phyloP scores from a whole-genome alignment of 164 flowering plant species.

The Brasenia schreberi region DNA sequence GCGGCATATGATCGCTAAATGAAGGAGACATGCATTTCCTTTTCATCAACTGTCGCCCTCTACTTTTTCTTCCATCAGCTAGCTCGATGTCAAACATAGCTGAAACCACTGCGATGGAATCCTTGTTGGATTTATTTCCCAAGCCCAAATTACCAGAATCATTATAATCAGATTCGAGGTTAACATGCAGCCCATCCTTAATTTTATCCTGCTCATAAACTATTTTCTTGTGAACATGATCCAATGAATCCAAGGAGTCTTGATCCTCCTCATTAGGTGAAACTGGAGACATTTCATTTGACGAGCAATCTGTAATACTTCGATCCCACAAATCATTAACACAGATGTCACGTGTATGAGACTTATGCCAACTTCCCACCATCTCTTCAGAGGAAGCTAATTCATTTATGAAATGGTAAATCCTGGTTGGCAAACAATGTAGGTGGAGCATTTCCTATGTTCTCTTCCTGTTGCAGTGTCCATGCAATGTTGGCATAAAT shows the following conservation, averaged over 20 bases:
- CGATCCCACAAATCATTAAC: background rate
- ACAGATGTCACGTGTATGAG: background rate
- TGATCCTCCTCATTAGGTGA: background rate
- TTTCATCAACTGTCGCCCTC: constrained; percentile 14
- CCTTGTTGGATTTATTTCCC: background rate
- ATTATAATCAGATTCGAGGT: constrained; percentile 1
- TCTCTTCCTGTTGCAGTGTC: constrained; percentile 50
- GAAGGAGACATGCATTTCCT: constrained; percentile 32
- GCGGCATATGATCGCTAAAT: constrained; percentile 8
- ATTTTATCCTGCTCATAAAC: background rate
- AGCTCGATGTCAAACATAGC: constrained; percentile 6
- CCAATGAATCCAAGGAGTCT: background rate
- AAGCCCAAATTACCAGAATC: background rate
- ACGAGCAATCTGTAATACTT: background rate
- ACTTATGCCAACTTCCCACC: background rate
- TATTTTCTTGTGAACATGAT: background rate
- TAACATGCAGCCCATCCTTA: constrained; percentile 1
- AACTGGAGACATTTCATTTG: background rate
- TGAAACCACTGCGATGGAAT: constrained; percentile 11
- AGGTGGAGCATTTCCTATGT: constrained; percentile 12
- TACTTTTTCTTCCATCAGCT: constrained; percentile 8
- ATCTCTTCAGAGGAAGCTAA: background rate
- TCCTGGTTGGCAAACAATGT: constrained; percentile 10
- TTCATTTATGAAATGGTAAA: constrained; percentile 5
- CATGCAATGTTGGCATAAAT: constrained; percentile 46